Percentiles rank a stretch among this genome's conserved stretches.
phyloP scores from a whole-genome alignment of 352 stramenopile species.

The Aphanomyces invadans region DNA sequence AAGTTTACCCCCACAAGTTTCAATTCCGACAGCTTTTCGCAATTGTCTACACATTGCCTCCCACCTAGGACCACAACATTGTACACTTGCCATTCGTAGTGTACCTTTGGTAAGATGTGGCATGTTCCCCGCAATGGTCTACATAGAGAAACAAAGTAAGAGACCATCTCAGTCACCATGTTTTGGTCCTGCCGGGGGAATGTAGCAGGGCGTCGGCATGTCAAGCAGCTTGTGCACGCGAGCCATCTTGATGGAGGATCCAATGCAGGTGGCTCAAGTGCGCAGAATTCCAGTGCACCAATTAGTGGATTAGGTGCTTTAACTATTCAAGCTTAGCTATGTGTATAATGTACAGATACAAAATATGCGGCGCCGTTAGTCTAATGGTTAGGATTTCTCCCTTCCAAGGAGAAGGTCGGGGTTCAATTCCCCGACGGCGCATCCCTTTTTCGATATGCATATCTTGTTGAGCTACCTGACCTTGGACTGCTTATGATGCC shows the following conservation, averaged over 20 bases:
- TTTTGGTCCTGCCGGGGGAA: constrained; percentile 35
- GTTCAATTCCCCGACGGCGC: constrained; percentile 13
- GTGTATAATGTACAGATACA: no score
- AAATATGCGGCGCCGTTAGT: constrained; percentile 8
- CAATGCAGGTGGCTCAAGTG: not conserved
- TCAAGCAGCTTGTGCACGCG: not conserved
- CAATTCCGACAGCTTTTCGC: constrained; percentile 44
- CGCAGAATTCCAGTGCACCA: no score
- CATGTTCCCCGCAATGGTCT: constrained; percentile 52
- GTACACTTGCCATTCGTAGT: no score
- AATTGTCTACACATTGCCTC: constrained; percentile 42
- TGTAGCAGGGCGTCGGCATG: constrained; percentile 53
- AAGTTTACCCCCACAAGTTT: constrained; percentile 59
- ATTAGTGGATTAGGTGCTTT: no score
- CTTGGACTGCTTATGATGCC: not conserved
- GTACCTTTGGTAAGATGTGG: constrained; percentile 63
- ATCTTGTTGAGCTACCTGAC: no score
- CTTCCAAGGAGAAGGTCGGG: constrained; percentile 17
- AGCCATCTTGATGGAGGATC: not conserved
- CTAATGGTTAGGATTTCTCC: constrained; percentile 21
- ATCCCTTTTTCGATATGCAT: not conserved
- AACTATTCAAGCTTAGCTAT: no score
- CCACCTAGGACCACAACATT: no score
- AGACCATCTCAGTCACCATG: no score
- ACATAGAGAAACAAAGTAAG: not conserved